These are phyloP conservation scores for Tuber brumale DNA, from an alignment of 495 filamentous ascomycete species.

Conservation along the genomic window DNA sequence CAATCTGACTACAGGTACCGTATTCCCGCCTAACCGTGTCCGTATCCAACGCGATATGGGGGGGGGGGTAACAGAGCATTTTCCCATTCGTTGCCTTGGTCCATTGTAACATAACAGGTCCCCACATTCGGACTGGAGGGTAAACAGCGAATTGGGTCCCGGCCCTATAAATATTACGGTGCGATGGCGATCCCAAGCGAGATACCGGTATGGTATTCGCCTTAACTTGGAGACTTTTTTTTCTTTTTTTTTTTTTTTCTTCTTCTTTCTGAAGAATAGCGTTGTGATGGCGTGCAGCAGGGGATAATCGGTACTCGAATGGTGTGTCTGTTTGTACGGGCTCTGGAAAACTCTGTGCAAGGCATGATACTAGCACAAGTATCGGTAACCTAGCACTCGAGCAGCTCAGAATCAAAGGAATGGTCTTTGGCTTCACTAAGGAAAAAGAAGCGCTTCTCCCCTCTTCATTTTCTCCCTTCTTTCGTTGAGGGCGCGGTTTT, in stretches of 20 bases:
- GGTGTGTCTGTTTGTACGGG: background rate
- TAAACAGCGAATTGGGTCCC: background rate
- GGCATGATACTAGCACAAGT: background rate
- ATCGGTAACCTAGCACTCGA: background rate
- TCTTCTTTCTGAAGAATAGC: background rate
- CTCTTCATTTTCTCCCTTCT: background rate
- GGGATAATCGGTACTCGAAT: no score
- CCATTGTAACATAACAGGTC: background rate
- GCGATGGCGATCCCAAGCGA: background rate
- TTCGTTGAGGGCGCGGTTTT: no score
- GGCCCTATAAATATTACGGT: background rate
- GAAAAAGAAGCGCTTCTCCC: background rate
- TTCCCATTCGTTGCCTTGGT: background rate
- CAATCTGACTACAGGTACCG: background rate
- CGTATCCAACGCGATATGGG: background rate
- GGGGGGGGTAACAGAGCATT: background rate
- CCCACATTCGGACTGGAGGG: background rate
- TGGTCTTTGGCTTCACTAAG: background rate
- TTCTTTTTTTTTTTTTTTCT: background rate
- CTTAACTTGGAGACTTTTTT: background rate
- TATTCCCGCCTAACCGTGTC: background rate
- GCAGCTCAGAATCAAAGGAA: background rate
- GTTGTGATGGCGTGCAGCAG: background rate
- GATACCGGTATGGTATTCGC: background rate
- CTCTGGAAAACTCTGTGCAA: background rate